phyloP scores from a whole-genome alignment of 73 alveolate genomes.

The Loxodes magnus region DNA sequence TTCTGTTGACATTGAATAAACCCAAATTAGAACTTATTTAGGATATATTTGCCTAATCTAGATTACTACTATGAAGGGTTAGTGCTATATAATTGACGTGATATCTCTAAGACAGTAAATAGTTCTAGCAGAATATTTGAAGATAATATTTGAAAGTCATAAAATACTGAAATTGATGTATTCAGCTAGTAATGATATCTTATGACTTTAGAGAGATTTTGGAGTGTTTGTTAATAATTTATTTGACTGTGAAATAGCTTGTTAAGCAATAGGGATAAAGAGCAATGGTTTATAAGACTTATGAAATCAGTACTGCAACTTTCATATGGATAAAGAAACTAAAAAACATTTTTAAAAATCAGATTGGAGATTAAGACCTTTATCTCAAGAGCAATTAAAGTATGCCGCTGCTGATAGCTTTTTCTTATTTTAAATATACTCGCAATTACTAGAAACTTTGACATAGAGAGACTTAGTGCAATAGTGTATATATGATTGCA shows the following conservation, averaged over 20 bases:
- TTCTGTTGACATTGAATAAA: slow-evolving; percentile 43
- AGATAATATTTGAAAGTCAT: slow-evolving; percentile 30
- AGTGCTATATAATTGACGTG: slow-evolving; percentile 28
- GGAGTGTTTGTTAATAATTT: slow-evolving; percentile 26
- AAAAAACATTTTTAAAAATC: slow-evolving; percentile 48
- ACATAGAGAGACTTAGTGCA: slow-evolving; percentile 15
- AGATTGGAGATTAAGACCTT: slow-evolving; percentile 73
- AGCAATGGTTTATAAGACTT: slow-evolving; percentile 34
- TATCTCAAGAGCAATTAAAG: slow-evolving; percentile 30
- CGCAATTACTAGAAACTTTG: slow-evolving; percentile 25
- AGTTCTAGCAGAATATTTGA: slow-evolving; percentile 10
- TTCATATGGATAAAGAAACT: slow-evolving; percentile 21
- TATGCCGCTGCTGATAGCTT: slow-evolving; percentile 80
- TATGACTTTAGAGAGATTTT: slow-evolving; percentile 43
- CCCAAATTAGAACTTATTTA: slow-evolving; percentile 22
- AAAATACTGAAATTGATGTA: slow-evolving; percentile 45
- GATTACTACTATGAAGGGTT: slow-evolving; percentile 17
- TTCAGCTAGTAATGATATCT: slow-evolving; percentile 45
- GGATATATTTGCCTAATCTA: slow-evolving; percentile 49
- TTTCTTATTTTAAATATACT: slow-evolving; percentile 56
- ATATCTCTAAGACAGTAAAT: slow-evolving; percentile 19
- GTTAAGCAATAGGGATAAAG: neutral
- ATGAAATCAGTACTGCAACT: slow-evolving; percentile 34
- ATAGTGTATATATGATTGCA: slow-evolving; percentile 15
- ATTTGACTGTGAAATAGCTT: slow-evolving; percentile 28